Evolutionary conservation across 768 basidiomycete genomes (phyloP).

Genomic region (Trametes punicea): DNA sequence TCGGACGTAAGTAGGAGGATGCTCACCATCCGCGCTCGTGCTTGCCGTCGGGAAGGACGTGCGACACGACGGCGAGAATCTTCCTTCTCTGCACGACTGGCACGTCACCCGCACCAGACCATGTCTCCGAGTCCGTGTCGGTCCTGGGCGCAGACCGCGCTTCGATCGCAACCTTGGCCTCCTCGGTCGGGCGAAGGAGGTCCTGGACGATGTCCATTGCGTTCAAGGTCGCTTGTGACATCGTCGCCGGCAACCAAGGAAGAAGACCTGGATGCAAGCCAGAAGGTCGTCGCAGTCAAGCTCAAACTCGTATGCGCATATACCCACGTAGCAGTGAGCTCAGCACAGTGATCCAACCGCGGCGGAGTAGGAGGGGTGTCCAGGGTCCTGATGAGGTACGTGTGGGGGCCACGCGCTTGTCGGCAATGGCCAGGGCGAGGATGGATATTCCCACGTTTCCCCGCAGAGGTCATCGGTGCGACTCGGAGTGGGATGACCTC

Average conservation of each 20-base stretch:
- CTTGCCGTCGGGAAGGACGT: slow-evolving; percentile 34
- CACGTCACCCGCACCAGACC: slow-evolving; percentile 5
- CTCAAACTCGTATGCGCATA: not conserved
- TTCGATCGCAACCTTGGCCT: slow-evolving; percentile 42
- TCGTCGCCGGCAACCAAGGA: not conserved
- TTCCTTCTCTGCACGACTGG: slow-evolving; percentile 1
- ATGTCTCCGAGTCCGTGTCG: slow-evolving; percentile 7
- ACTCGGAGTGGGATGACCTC: slow-evolving; percentile 5
- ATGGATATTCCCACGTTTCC: slow-evolving; percentile 26
- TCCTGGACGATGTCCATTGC: slow-evolving; percentile 15
- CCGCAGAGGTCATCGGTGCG: slow-evolving; percentile 25
- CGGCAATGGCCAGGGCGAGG: slow-evolving; percentile 14
- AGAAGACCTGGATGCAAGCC: not conserved
- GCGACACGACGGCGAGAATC: slow-evolving; percentile 32
- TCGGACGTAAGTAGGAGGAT: not conserved
- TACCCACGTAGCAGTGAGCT: not conserved
- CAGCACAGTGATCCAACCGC: not conserved
- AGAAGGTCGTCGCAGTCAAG: not conserved
- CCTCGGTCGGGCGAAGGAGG: slow-evolving; percentile 42
- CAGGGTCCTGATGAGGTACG: not conserved
- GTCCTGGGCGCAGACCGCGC: slow-evolving; percentile 21
- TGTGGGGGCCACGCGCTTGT: not conserved
- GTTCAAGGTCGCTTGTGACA: not conserved
- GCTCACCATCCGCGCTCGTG: slow-evolving; percentile 35
- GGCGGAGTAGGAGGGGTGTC: not conserved